phyloP scores from a whole-genome alignment of 2,329 filamentous ascomycete genomes.

The Aspergillus bombycis region DNA sequence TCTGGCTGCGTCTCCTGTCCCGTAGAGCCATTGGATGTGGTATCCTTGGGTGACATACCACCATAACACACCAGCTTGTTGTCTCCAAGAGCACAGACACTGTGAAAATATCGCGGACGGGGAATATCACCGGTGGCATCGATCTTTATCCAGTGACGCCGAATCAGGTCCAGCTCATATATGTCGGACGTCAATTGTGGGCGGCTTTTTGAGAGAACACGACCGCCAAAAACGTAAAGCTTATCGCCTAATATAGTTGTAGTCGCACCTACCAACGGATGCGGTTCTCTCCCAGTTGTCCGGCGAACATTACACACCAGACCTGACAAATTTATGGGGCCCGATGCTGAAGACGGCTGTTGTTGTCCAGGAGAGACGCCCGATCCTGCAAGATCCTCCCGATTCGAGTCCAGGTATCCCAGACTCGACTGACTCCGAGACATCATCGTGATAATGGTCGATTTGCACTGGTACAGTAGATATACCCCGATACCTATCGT shows the following conservation, averaged over 20 bases:
- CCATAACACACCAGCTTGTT: slow-evolving; percentile 97
- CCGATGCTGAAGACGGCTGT: slow-evolving; percentile 35
- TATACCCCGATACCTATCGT: slow-evolving; percentile 1
- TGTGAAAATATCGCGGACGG: slow-evolving; percentile 94
- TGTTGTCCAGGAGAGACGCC: slow-evolving; percentile 34
- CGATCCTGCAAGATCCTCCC: slow-evolving; percentile 35
- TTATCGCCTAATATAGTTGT: slow-evolving; percentile 95
- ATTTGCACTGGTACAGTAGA: slow-evolving; percentile 5
- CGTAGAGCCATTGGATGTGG: slow-evolving; percentile 40
- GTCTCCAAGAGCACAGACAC: slow-evolving; percentile 88
- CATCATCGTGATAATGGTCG: slow-evolving; percentile 33
- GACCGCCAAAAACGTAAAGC: slow-evolving; percentile 93
- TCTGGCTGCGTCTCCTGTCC: slow-evolving; percentile 72
- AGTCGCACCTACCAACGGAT: slow-evolving; percentile 88
- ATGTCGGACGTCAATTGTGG: slow-evolving; percentile 86
- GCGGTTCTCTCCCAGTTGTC: slow-evolving; percentile 89
- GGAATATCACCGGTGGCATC: slow-evolving; percentile 84
- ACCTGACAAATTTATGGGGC: slow-evolving; percentile 65
- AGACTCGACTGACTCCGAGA: slow-evolving; percentile 45
- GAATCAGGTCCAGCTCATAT: slow-evolving; percentile 89
- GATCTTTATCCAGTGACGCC: slow-evolving; percentile 89
- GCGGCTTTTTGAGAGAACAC: slow-evolving; percentile 80
- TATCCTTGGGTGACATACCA: slow-evolving; percentile 78
- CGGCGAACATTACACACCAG: slow-evolving; percentile 72
- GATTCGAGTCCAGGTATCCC: slow-evolving; percentile 36